phyloP scores from a whole-genome alignment of 116 monocot species.

The Dioscorea cayenensis region DNA sequence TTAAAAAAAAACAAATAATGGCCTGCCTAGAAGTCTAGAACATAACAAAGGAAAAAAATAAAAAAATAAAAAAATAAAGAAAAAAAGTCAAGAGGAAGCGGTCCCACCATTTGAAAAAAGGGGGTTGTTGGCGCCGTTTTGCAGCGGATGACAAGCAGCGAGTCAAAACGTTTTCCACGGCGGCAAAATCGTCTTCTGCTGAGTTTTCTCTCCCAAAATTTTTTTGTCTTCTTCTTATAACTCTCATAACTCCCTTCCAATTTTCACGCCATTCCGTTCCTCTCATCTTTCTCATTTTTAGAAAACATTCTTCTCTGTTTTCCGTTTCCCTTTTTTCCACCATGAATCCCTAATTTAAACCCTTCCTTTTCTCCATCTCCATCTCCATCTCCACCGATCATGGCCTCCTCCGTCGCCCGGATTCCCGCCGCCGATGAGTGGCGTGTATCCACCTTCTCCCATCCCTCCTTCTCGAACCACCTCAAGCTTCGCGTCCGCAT shows the following conservation, averaged over 20 bases:
- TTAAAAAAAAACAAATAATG: no score
- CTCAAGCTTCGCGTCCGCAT: constrained; percentile 18
- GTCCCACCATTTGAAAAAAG: background rate
- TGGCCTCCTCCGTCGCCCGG: constrained; percentile 38
- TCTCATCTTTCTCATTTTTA: background rate
- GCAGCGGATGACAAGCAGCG: background rate
- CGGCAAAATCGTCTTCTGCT: background rate
- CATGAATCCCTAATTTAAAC: background rate
- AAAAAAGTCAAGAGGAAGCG: background rate
- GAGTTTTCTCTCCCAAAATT: no score
- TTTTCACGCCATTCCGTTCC: background rate
- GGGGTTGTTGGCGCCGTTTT: background rate
- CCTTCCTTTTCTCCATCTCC: background rate
- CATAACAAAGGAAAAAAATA: no score
- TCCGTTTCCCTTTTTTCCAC: background rate
- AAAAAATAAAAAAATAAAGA: background rate
- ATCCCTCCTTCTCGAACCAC: constrained; percentile 5
- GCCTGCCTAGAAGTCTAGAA: no score
- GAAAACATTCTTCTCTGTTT: background rate
- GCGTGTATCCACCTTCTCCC: constrained; percentile 7
- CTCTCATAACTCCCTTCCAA: background rate
- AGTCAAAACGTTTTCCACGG: background rate
- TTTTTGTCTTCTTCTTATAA: background rate
- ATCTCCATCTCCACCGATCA: constrained; percentile 1
- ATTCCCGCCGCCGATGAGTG: constrained; percentile 36